A percentile compares a stretch with the other conserved stretches of the same genome.
These are phyloP conservation scores for Lactarius evosmus DNA, from an alignment of 768 basidiomycete genomes.

Conservation along the genomic window DNA sequence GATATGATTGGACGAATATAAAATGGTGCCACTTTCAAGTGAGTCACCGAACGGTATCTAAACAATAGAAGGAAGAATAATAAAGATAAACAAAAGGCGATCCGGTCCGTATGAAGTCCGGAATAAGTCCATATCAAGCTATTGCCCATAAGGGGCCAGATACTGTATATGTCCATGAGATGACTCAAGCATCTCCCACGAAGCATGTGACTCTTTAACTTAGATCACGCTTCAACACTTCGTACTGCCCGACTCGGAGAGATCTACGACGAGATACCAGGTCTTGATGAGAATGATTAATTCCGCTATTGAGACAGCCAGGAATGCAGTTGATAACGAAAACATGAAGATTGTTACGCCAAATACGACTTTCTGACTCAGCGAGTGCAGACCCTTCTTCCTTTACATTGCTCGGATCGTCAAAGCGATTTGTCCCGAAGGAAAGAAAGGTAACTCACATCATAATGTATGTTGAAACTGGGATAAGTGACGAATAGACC, in stretches of 20 bases:
- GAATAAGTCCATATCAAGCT: too few relatives aligned
- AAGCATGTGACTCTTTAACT: too few relatives aligned
- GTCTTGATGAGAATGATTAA: background rate
- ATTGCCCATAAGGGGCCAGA: too few relatives aligned
- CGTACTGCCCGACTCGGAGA: background rate
- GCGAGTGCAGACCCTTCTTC: background rate
- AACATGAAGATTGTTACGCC: conserved; percentile 6
- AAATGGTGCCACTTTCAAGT: too few relatives aligned
- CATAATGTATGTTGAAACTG: conserved; percentile 7
- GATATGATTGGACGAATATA: too few relatives aligned
- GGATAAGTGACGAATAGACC: conserved; percentile 12
- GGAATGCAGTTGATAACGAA: conserved; percentile 5
- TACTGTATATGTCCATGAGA: too few relatives aligned
- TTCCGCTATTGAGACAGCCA: background rate
- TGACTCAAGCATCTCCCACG: too few relatives aligned
- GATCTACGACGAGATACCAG: background rate
- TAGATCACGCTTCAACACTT: too few relatives aligned
- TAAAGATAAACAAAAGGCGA: too few relatives aligned
- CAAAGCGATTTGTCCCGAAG: background rate
- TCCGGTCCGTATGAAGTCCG: too few relatives aligned
- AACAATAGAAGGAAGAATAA: too few relatives aligned
- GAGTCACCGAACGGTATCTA: too few relatives aligned
- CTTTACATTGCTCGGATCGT: background rate
- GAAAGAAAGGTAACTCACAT: conserved; percentile 2
- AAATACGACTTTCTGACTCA: conserved; percentile 1